Evolutionary conservation across 2,329 filamentous ascomycete genomes (phyloP), one percentile per base, ranked within the genome.

Genomic region (Pseudogymnoascus sp.): DNA sequence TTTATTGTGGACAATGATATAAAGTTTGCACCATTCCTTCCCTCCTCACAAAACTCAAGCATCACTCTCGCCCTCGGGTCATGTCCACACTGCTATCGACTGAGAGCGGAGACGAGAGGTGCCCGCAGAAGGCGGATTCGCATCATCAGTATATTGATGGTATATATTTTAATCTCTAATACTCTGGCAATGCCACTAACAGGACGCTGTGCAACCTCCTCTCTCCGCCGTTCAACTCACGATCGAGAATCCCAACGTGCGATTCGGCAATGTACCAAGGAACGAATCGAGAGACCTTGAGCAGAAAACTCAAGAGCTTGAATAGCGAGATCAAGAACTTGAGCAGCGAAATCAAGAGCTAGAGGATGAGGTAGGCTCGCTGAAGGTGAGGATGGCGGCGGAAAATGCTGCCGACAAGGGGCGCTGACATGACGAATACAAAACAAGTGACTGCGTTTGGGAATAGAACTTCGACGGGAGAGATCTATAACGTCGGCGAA

Each of bases 181-280:
- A 27, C 44, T 51, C 13, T 13, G 17, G 44, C 21, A 6, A 51
- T 51, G 44, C 44, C 44, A 27, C 44, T 51, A 27, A 51, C 17
- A 51, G 25, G 9, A 51, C 12, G 17, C 8, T 51, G 12, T 58
- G 25, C 39, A 72, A 69, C 67, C 39, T 65, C 69, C 25, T 72
- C 81, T 96, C 72, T 95, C 90, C 29, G 90, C 91, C 17, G 89
- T 92, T 65, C 92, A 96, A 76, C 83, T 96, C 63, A 96, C 77
- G 92, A 96, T 74, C 85, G 92, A 66, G 91, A 96, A 75, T 91
- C 92, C 48, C 92, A 96, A 76, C 85, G 92, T 58, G 91, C 91
- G 59, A 96, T 96, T 66, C 82, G 92, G 60, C 89, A 91, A 73
- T 83, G 92, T 68, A 96, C 91, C 39, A 93, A 92, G 77, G 85